Evolutionary conservation across 2,329 filamentous ascomycete species (phyloP).

Genomic region (Colletotrichum falcatum): DNA sequence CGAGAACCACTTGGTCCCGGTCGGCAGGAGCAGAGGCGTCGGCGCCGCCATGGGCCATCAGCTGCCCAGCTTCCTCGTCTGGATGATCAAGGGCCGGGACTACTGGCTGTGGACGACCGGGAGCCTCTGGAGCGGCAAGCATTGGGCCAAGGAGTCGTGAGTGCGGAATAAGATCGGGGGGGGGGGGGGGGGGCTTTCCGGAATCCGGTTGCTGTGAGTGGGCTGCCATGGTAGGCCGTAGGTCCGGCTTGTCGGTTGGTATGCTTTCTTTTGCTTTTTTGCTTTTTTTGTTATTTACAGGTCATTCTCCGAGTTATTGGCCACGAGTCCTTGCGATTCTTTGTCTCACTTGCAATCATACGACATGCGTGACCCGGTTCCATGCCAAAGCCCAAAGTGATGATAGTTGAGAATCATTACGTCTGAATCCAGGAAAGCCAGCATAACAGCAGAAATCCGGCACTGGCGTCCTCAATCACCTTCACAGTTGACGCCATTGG

Average conservation of each 20-base stretch:
- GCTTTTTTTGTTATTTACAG: neutral
- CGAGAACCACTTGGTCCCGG: slow-evolving; percentile 61
- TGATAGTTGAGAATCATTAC: neutral
- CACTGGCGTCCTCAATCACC: neutral
- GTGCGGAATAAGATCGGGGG: neutral
- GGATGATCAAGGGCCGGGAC: slow-evolving; percentile 63
- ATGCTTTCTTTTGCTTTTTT: neutral
- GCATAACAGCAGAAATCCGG: neutral
- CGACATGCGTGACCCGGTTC: no score
- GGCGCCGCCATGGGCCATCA: slow-evolving; percentile 57
- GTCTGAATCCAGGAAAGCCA: neutral
- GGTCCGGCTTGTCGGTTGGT: neutral
- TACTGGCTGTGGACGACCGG: slow-evolving; percentile 64
- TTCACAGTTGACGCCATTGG: no score
- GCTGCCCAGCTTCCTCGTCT: slow-evolving; percentile 59
- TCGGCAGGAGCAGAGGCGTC: slow-evolving; percentile 59
- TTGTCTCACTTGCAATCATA: neutral
- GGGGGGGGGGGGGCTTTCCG: neutral
- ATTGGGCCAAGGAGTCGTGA: slow-evolving; percentile 60
- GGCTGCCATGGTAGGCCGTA: neutral
- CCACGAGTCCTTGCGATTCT: neutral
- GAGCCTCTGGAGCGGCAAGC: slow-evolving; percentile 62
- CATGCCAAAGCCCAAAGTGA: neutral
- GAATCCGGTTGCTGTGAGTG: neutral
- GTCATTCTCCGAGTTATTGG: no score